Percentiles rank a stretch among this genome's conserved stretches.
These are phyloP conservation scores for Auricularia heimuer DNA, from an alignment of 768 basidiomycete genomes.

Conservation along the genomic window DNA sequence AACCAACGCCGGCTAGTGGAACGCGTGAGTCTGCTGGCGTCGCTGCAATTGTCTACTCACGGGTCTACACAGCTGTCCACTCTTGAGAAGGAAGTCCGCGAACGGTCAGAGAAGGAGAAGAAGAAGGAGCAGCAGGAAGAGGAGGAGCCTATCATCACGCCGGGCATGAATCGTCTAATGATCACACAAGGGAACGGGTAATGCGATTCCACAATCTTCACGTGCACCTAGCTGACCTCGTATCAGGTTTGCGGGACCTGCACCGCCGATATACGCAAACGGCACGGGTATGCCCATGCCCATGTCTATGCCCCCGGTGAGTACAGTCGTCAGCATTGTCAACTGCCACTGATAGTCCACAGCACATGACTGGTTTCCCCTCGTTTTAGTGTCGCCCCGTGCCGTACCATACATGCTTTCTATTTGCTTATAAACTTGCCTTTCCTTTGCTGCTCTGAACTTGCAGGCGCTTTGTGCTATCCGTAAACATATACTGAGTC, in stretches of 20 bases:
- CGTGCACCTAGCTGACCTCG: slow-evolving; percentile 6
- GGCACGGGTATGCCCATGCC: slow-evolving; percentile 36
- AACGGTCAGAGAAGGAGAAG: slow-evolving; percentile 74
- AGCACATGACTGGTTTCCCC: slow-evolving; percentile 62
- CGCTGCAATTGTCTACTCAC: neutral
- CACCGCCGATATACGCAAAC: slow-evolving; percentile 51
- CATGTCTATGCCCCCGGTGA: slow-evolving; percentile 53
- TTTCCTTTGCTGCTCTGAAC: neutral
- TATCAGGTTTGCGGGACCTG: slow-evolving; percentile 51
- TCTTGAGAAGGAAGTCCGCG: slow-evolving; percentile 84
- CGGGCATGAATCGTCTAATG: slow-evolving; percentile 53
- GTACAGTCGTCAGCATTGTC: slow-evolving; percentile 16
- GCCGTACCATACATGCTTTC: slow-evolving; percentile 3
- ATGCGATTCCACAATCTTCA: neutral
- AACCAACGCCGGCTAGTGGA: slow-evolving; percentile 69
- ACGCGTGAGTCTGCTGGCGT: slow-evolving; percentile 36
- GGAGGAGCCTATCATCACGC: slow-evolving; percentile 81
- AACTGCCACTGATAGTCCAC: slow-evolving; percentile 8
- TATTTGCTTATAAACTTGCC: neutral
- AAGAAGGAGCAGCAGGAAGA: slow-evolving; percentile 87
- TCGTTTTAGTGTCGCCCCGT: slow-evolving; percentile 21
- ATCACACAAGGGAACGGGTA: slow-evolving; percentile 65
- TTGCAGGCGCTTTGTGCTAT: too few relatives aligned
- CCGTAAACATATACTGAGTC: too few relatives aligned
- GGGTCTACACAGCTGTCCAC: slow-evolving; percentile 44